Evolutionary conservation across 208 protist genomes (phyloP).

Genomic region (Trypanosoma caninum): DNA sequence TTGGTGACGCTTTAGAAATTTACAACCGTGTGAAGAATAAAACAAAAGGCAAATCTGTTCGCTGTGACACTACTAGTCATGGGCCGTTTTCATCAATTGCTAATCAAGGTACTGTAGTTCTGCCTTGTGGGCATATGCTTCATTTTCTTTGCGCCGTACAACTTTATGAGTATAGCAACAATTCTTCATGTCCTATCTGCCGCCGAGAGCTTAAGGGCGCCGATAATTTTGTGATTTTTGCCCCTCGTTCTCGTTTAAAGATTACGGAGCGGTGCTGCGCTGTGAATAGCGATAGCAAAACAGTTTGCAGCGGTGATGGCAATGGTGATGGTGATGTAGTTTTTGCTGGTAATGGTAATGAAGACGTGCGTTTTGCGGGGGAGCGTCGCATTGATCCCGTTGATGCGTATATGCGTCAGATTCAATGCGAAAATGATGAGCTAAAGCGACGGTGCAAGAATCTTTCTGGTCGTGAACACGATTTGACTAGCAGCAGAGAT

Average conservation of each 20-base stretch:
- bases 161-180: slow-evolving; percentile 49
- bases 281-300: slow-evolving; percentile 1
- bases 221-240: slow-evolving; percentile 45
- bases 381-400: slow-evolving; percentile 34
- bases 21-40: neutral
- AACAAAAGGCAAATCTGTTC: neutral
- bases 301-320: slow-evolving; percentile 7
- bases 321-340: slow-evolving; percentile 21
- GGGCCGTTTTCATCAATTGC: neutral
- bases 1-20: neutral
- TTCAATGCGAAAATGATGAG: slow-evolving; percentile 29
- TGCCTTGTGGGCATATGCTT: slow-evolving; percentile 70
- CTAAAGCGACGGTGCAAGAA: slow-evolving; percentile 34
- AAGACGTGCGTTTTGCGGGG: slow-evolving; percentile 33
- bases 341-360: neutral
- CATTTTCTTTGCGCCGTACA: slow-evolving; percentile 74
- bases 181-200: slow-evolving; percentile 65
- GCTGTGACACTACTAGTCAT: neutral
- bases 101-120: slow-evolving; percentile 19
- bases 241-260: slow-evolving; percentile 28
- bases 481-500: slow-evolving; percentile 37
- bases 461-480: slow-evolving; percentile 32
- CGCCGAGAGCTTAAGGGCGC: slow-evolving; percentile 30
- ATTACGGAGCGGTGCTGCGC: slow-evolving; percentile 2
- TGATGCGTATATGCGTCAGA: slow-evolving; percentile 46